Base-by-base conservation (phyloP, 2,329 filamentous ascomycete species). In the Fusarium equiseti region DNA sequence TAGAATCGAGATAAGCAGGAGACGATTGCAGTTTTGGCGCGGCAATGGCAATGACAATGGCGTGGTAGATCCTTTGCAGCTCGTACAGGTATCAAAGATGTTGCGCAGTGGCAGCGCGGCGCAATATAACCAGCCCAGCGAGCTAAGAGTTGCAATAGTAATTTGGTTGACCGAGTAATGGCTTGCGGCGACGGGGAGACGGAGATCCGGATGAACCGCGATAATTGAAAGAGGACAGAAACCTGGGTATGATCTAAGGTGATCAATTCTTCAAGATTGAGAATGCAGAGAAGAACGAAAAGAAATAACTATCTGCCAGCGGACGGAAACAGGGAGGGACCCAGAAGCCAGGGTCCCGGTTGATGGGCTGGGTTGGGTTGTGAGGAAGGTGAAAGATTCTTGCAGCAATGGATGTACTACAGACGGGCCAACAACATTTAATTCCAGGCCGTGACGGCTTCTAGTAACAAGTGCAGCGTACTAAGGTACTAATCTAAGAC, bases 41-140 rank as follows among this genome's bases (percentile, higher is more conserved):
- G 66, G 69, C 56, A 69, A 68, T 12, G 27, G 32, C 32, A 38
- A 35, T 35, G 16, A 9, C 32, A 18, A 35, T 63, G 63, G 63
- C 63, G 71, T 40, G 52, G 45, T 51, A 52, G 50, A 60, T 52
- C 68, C 59, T 66, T 73, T 72, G 61, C 63, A 63, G 68, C 51
- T 68, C 56, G 65, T 65, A 63, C 61, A 38, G 35, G 18, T 38
- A n/a, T 38, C 70, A 68, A 71, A 68, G 55, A 71, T 69, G 51
- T 72, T 73, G 62, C 65, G 68, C 63, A 70, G 58, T 60, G 63
- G 63, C 57, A 60, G 69, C 72, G 68, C 70, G 69, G 69, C 73
- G 63, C 71, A 73, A 71, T 60, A 45, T 62, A 27, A 55, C 52
- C 45, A 53, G 59, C 50, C 55, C 63, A 60, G 48, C 43, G 40